A percentile compares a stretch with the other conserved stretches of the same genome.
Conservation (phyloP, 1,284 basidiomycete genomes). For the Malassezia slooffiae region DNA sequence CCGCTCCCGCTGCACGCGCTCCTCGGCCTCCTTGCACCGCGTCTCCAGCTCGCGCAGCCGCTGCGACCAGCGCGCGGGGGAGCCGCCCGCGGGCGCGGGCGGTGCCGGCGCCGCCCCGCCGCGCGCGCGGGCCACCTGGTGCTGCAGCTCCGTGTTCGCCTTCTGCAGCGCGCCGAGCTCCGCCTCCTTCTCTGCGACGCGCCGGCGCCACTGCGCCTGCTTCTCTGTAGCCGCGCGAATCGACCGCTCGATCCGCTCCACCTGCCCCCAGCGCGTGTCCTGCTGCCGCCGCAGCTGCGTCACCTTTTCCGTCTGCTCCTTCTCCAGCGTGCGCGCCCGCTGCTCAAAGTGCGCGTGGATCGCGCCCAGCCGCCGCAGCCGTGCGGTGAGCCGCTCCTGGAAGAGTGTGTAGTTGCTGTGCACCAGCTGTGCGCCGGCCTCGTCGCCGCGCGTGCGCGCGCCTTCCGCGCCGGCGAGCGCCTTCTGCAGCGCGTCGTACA, state of each 20-base stretch:
- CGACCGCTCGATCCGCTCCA: constrained; percentile 82
- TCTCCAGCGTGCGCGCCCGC: constrained; percentile 69
- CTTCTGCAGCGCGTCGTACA: constrained; percentile 60
- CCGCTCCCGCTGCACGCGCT: constrained; percentile 84
- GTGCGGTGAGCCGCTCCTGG: constrained; percentile 81
- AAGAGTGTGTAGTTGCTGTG: constrained; percentile 88
- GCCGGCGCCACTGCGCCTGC: constrained; percentile 74
- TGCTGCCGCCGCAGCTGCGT: constrained; percentile 71
- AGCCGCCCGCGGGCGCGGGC: not conserved
- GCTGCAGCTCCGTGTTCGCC: constrained; percentile 63
- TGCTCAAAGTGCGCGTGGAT: constrained; percentile 78
- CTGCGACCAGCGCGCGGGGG: constrained; percentile 24
- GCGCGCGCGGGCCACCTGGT: constrained; percentile 54
- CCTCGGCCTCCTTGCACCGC: constrained; percentile 70
- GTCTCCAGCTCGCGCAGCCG: constrained; percentile 61
- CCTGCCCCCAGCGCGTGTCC: constrained; percentile 75
- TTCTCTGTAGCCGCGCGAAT: constrained; percentile 73
- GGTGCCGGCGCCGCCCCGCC: not conserved
- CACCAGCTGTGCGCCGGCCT: constrained; percentile 18
- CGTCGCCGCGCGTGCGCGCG: not conserved
- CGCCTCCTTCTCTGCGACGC: constrained; percentile 68
- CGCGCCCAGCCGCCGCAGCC: constrained; percentile 69
- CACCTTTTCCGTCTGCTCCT: constrained; percentile 60
- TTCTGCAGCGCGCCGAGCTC: constrained; percentile 64
- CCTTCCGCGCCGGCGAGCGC: constrained; percentile 74